Evolutionary conservation across 164 flowering plant species (phyloP).

Genomic region (Chimonanthus salicifolius): DNA sequence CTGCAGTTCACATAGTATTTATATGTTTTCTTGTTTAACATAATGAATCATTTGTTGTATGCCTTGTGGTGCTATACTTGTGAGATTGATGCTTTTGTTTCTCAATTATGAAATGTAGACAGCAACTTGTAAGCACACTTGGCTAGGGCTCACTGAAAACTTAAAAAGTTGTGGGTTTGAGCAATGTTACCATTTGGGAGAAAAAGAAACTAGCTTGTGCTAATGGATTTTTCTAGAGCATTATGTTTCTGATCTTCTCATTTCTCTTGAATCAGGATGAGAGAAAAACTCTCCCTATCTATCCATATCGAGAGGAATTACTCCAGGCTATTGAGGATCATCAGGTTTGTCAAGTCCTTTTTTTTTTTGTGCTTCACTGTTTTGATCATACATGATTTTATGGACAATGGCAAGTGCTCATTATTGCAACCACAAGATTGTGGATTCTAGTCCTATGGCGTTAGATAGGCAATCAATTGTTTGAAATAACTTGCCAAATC

Average conservation of each 20-base stretch:
- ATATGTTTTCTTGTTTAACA: background rate
- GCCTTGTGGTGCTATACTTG: background rate
- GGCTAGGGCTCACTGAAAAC: too few species aligned
- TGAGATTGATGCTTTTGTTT: background rate
- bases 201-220: too few species aligned
- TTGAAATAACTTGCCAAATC: too few species aligned
- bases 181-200: too few species aligned
- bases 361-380: too few species aligned
- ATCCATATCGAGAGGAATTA: constrained; percentile 66
- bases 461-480: too few species aligned
- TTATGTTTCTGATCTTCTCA: background rate
- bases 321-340: constrained; percentile 73
- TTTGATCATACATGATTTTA: too few species aligned
- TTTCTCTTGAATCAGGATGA: constrained; percentile 50
- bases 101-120: background rate
- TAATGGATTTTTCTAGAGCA: background rate
- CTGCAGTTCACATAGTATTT: background rate
- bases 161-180: too few species aligned
- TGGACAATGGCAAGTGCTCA: too few species aligned
- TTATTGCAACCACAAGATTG: too few species aligned
- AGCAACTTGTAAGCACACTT: too few species aligned
- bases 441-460: too few species aligned
- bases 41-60: background rate
- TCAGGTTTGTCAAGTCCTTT: constrained; percentile 46
- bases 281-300: constrained; percentile 79